Base-by-base conservation (phyloP, 257 asterid species). In the Mentha longifolia region DNA sequence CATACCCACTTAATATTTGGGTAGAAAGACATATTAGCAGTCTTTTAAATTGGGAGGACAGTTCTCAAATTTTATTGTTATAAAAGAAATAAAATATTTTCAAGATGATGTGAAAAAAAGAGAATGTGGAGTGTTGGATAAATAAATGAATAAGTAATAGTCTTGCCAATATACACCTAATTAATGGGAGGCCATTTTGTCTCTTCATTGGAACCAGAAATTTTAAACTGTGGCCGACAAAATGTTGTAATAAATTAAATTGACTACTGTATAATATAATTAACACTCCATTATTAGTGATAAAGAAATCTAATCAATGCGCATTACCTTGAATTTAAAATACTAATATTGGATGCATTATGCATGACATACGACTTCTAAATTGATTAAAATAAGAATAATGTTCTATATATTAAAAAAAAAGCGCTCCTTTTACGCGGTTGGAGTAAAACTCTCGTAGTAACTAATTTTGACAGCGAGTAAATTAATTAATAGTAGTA, bases 221-320 rank as follows among this genome's bases (percentile, higher is more conserved):
- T 46, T 50, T 37, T 25, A 42, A 31, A 9, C 17, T 46, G 68
- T 46, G 68, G 61, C 76, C 69, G 76, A 71, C 76, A 71, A 60
- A 42, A 13, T 43, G 9, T 12, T 3, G 1, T 6, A 16, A 14
- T 35, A 67, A 45, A 13, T 22, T 2, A 25, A 43, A 28, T 33
- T 14, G 0, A 14, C 2, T n/a, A n/a, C n/a, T n/a, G n/a, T n/a
- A n/a, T n/a, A n/a, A n/a, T n/a, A n/a, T n/a, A n/a, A n/a, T n/a
- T n/a, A n/a, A n/a, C n/a, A n/a, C n/a, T n/a, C n/a, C n/a, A n/a
- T n/a, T n/a, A 65, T 28, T 15, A 28, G 22, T 28, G 10, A 30
- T 47, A 47, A 49, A 15, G 56, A 54, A 35, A 37, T 63, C 42
- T 22, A 28, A 52, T 19, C 7, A 14, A 46, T 54, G 64, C 41